phyloP scores from a whole-genome alignment of 2,329 filamentous ascomycete genomes.

The Alternaria panax region DNA sequence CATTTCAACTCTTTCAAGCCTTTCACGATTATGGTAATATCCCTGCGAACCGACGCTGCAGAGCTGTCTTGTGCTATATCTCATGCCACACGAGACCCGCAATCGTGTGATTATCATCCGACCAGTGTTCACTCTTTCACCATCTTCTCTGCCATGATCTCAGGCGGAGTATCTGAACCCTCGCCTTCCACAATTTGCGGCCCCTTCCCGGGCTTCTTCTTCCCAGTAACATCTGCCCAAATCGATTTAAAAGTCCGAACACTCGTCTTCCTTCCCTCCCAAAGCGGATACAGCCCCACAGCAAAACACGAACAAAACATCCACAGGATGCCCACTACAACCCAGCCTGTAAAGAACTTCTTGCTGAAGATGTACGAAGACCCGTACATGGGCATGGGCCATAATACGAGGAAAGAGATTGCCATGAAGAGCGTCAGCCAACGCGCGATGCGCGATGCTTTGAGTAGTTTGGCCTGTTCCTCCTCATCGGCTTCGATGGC shows the following conservation, averaged over 20 bases:
- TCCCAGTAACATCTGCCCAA: slow-evolving; percentile 63
- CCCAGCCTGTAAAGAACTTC: slow-evolving; percentile 84
- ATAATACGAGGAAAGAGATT: slow-evolving; percentile 76
- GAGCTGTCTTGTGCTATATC: background rate
- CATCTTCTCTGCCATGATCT: slow-evolving; percentile 31
- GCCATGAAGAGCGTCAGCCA: slow-evolving; percentile 70
- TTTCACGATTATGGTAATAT: background rate
- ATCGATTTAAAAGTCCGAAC: slow-evolving; percentile 68
- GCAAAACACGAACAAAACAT: slow-evolving; percentile 75
- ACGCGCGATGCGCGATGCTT: slow-evolving; percentile 60
- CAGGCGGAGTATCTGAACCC: slow-evolving; percentile 27
- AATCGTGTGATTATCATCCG: background rate
- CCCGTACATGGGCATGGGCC: slow-evolving; percentile 94
- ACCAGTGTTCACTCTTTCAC: slow-evolving; percentile 14
- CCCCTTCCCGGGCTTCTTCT: slow-evolving; percentile 20
- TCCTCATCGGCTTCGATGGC: slow-evolving; percentile 50
- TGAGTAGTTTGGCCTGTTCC: slow-evolving; percentile 54
- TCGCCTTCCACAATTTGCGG: slow-evolving; percentile 25
- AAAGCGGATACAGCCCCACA: slow-evolving; percentile 83
- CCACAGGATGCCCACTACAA: slow-evolving; percentile 73
- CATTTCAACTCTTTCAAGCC: background rate
- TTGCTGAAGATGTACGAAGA: slow-evolving; percentile 81
- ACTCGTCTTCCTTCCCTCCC: slow-evolving; percentile 76
- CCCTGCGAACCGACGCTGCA: background rate
- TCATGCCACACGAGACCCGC: background rate